Evolutionary conservation across 164 flowering plant genomes (phyloP), one percentile per base, ranked within the genome.

Genomic region (Tetrastigma voinierianum): DNA sequence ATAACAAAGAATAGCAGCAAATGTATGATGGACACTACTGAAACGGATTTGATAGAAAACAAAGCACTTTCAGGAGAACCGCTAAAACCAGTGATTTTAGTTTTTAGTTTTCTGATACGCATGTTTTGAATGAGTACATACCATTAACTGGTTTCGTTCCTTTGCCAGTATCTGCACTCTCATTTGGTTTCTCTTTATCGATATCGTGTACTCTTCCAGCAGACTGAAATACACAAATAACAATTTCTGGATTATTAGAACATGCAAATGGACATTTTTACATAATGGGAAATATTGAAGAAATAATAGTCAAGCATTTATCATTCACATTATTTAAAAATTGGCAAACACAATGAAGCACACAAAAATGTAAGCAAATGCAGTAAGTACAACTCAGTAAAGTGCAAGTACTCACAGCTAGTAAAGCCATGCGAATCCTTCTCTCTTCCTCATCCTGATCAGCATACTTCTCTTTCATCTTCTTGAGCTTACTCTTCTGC

Each of bases 361-460:
- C 0, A 25, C 40, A 25, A 7, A 25, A 25, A 25, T 25, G 40
- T 25, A 25, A 25, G 6, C 40, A 3, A 25, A 25, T 25, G 6
- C n/a, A n/a, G n/a, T n/a, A n/a, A n/a, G n/a, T n/a, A n/a, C n/a
- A 44, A 68, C 13, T 8, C 2, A 15, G 10, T 5, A 0, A 73
- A 61, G 48, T 10, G 13, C 43, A 48, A 62, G 59, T 64, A 85
- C 97, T 87, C 71, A 94, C 98, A 45, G 93, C 97, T 59, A 94
- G 80, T 70, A 94, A 80, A 60, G 93, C 88, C 96, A 94, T 91
- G 18, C 95, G 86, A 52, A 90, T 82, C 64, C 62, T 87, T 67
- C 97, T 84, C 71, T 94, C 98, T 74, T 91, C 97, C 73, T 91
- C 97, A 77, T 94, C 98, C 67, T 94, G 98, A 75, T 94, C 87